A percentile compares a stretch with the other conserved stretches of the same genome.
phyloP scores from a whole-genome alignment of 208 protist genomes.

The Naegleria lovaniensis region DNA sequence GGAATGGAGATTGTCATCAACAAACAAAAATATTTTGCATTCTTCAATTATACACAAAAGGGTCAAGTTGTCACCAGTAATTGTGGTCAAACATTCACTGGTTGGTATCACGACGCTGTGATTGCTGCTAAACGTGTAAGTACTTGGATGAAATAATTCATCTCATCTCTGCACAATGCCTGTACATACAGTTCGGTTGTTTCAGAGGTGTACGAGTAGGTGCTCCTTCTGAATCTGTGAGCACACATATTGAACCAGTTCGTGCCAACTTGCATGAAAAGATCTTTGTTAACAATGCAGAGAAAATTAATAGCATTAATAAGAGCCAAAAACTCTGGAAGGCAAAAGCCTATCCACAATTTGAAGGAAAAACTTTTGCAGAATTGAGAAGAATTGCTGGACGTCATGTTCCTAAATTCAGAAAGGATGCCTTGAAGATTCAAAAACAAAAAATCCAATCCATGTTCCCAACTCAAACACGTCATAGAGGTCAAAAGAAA shows the following conservation, averaged over 20 bases:
- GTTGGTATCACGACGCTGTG: constrained; percentile 9
- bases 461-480: background rate
- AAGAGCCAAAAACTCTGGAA: background rate
- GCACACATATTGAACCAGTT: background rate
- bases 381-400: background rate
- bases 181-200: background rate
- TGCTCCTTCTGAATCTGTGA: background rate
- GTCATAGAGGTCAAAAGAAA: background rate
- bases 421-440: background rate
- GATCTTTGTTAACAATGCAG: background rate
- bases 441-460: background rate
- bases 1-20: background rate
- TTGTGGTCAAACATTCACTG: constrained; percentile 4
- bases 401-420: background rate
- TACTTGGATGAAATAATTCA: background rate
- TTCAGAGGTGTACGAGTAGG: background rate
- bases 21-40: constrained; percentile 18
- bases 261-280: background rate
- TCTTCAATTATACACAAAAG: constrained; percentile 18
- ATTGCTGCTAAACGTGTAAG: background rate
- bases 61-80: background rate
- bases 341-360: constrained; percentile 3
- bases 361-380: background rate
- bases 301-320: background rate
- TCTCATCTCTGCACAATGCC: background rate